phyloP scores from a whole-genome alignment of 768 basidiomycete species.

The Boletus reticulatus region DNA sequence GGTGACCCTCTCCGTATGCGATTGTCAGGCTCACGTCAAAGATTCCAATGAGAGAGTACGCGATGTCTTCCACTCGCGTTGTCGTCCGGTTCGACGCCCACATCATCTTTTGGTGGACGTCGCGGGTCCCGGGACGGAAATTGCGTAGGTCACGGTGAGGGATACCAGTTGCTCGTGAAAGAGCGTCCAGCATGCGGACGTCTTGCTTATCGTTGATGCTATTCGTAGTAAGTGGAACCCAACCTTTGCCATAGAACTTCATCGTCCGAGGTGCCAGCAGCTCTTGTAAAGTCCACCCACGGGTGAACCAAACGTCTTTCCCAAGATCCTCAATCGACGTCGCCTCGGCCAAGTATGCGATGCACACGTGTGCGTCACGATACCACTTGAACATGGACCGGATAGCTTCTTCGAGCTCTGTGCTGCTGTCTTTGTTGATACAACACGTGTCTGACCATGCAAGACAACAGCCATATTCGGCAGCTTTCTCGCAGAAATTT shows the following conservation, averaged over 20 bases:
- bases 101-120: constrained; percentile 30
- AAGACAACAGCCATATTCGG: constrained; percentile 25
- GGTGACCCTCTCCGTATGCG: constrained; percentile 35
- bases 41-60: constrained; percentile 33
- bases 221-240: constrained; percentile 21
- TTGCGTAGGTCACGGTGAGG: constrained; percentile 20
- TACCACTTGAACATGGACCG: constrained; percentile 36
- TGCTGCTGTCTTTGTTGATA: constrained; percentile 34
- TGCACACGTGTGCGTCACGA: constrained; percentile 28
- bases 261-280: constrained; percentile 27
- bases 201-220: constrained; percentile 30
- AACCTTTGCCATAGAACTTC: constrained; percentile 31
- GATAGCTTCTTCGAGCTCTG: constrained; percentile 34
- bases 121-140: constrained; percentile 25
- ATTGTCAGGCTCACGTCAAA: constrained; percentile 34
- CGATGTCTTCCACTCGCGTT: constrained; percentile 32
- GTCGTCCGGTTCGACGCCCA: constrained; percentile 36
- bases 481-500: constrained; percentile 26
- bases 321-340: constrained; percentile 27
- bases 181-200: constrained; percentile 15
- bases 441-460: constrained; percentile 38
- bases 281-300: constrained; percentile 33
- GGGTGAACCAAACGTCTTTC: constrained; percentile 31
- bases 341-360: constrained; percentile 31
- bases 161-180: constrained; percentile 29